Conservation (phyloP, 495 filamentous ascomycete genomes). For the Annulohypoxylon stygium region DNA sequence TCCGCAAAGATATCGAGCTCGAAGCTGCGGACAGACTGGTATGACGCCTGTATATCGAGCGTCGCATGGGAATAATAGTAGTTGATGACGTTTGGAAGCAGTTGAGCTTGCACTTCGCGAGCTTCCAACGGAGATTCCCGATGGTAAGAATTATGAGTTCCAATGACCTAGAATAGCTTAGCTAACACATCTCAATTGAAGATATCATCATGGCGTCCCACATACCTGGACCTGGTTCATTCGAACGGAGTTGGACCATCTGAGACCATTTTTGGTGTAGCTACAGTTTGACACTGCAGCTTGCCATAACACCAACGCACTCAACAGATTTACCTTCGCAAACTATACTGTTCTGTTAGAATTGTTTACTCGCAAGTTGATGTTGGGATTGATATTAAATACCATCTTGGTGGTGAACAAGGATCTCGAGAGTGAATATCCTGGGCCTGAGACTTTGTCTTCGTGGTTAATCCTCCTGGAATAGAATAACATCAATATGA, state of each 20-base stretch:
- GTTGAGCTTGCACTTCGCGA: conserved; percentile 10
- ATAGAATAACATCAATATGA: not conserved
- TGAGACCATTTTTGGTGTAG: conserved; percentile 33
- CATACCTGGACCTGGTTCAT: conserved; percentile 40
- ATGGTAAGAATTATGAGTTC: conserved; percentile 52
- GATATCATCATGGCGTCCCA: not conserved
- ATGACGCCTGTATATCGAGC: conserved; percentile 45
- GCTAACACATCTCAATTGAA: not conserved
- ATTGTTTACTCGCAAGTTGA: no score
- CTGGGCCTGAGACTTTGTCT: not conserved
- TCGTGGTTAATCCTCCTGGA: not conserved
- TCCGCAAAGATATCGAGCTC: conserved; percentile 51
- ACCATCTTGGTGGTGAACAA: not conserved
- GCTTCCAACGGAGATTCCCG: conserved; percentile 41
- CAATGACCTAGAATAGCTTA: conserved; percentile 45
- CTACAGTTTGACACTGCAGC: conserved; percentile 6
- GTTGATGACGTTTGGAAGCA: conserved; percentile 33
- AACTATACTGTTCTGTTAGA: not conserved
- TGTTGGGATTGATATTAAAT: no score
- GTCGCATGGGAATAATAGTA: conserved; percentile 38
- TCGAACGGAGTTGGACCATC: conserved; percentile 32
- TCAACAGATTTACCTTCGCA: not conserved
- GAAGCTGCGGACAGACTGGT: conserved; percentile 44
- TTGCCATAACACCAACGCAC: not conserved
- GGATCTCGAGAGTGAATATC: not conserved